Evolutionary conservation across 1,139 yeast genomes (phyloP), one percentile per base, ranked within the genome.

Genomic region (Diutina mesorugosa): DNA sequence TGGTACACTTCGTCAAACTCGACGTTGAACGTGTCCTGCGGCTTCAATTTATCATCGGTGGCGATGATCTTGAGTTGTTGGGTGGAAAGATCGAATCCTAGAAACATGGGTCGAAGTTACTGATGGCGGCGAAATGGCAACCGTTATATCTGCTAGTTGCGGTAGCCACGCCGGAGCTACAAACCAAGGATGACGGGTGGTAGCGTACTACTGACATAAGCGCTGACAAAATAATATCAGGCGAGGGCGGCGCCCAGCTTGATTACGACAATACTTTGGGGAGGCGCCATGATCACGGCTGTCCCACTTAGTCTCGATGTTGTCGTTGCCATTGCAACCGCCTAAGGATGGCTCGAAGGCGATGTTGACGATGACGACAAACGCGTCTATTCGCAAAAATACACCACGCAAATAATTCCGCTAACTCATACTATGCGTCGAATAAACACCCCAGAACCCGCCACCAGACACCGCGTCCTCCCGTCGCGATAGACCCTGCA

Each of bases 71-170:
- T 90, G 64, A 90, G 72, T 67, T 90, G 97, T 68, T 90, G 97
- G 18, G 97, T 90, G 1, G 96, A 89, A 51, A 90, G 76, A 67
- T 90, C 97, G 64, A 90, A 81, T 0, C 97, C 97, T 59, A 87
- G 70, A 63, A 71, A 84, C 56, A 78, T 47, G 14, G 6, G 14
- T 12, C 6, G 14, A 6, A 4, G 6, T 10, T 35, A 10, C n/a
- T n/a, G n/a, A 5, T 35, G 41, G 14, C 16, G 41, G 41, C 41
- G 41, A 35, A 21, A 21, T n/a, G 41, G 41, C 41, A 35, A 35
- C 41, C 41, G 41, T 35, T 35, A 10, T 9, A 35, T 10, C 41
- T 35, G 14, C 41, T 35, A n/a, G 41, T 35, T 35, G 41, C 41
- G 41, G 41, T 35, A 10, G 41, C n/a, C 14, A 12, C 1, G 41